Evolutionary conservation across 176 grass and related monocot species (phyloP), one percentile per base, ranked within the genome.

Genomic region (Lolium multiflorum): DNA sequence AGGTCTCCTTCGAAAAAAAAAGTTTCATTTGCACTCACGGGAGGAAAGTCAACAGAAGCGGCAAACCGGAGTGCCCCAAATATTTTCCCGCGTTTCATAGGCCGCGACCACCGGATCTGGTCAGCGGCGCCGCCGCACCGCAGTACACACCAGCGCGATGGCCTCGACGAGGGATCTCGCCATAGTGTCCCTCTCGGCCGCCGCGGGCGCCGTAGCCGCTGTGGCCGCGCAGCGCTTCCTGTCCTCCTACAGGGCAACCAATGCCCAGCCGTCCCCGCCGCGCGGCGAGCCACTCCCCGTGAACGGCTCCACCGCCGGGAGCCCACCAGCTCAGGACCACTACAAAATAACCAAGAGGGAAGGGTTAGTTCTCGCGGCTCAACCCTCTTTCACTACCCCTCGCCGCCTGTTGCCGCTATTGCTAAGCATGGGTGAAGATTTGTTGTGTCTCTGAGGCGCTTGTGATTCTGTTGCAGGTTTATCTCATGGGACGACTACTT

Each of bases 401-500:
- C 71, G 21, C 71, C 11, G 43, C 70, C 41, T 73, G 71, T 84
- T 62, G 48, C 17, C 25, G 17, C 60, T 67, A 24, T 26, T 82
- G n/a, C 17, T 80, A 55, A 80, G n/a, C 71, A 22, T 38, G 20
- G 16, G 9, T 26, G 57, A 11, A 20, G 60, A 58, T 85, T 58
- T 26, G 3, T 58, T 25, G 2, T 84, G 35, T 22, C 44, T 49
- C 49, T 75, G 63, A 16, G 63, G 63, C 21, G 25, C 35, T 77
- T 85, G 48, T 66, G 71, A 49, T 51, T 5, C 22, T 57, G 79
- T 73, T 83, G 84, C 84, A 98, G 97, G 79, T 98, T 96, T 68
- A 86, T 98, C 54, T 92, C 90, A 2, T 98, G 97, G 97, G 97
- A 98, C 69, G 97, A 98, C 57, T 98, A 98, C 88, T 98, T 98